phyloP scores from a whole-genome alignment of 2,329 filamentous ascomycete species.

The Gyromitra esculenta region DNA sequence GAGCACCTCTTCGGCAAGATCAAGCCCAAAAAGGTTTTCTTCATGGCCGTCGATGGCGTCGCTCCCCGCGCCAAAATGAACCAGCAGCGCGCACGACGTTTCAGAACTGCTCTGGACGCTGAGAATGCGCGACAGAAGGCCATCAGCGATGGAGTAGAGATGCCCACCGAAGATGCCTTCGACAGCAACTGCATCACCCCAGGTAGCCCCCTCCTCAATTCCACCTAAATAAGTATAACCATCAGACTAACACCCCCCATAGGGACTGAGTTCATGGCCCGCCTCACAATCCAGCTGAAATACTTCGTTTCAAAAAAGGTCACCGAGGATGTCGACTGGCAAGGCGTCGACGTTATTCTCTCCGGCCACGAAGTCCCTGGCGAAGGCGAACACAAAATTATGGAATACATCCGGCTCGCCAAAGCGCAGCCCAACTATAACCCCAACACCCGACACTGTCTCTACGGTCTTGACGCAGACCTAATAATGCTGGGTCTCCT shows the following conservation, averaged over 20 bases:
- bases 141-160: conserved; percentile 83
- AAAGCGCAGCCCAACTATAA: conserved; percentile 95
- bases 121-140: conserved; percentile 93
- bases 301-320: conserved; percentile 99
- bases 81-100: conserved; percentile 93
- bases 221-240: no score
- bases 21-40: conserved; percentile 97
- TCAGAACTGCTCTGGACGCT: conserved; percentile 86
- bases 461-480: conserved; percentile 97
- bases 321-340: conserved; percentile 96
- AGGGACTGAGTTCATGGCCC: conserved; percentile 95
- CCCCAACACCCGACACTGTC: conserved; percentile 91
- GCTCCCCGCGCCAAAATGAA: conserved; percentile 99
- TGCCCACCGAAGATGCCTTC: conserved; percentile 93
- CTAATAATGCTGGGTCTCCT: conserved; percentile 97
- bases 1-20: conserved; percentile 99
- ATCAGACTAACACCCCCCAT: conserved; percentile 24
- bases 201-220: conserved; percentile 63
- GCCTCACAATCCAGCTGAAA: conserved; percentile 89
- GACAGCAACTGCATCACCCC: conserved; percentile 99
- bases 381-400: conserved; percentile 99
- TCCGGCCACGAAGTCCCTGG: conserved; percentile 98
- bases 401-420: conserved; percentile 98
- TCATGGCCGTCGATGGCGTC: conserved; percentile 99
- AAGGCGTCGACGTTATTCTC: conserved; percentile 92